Conservation (phyloP, 495 filamentous ascomycete species). For the Lophiostoma macrostomum region DNA sequence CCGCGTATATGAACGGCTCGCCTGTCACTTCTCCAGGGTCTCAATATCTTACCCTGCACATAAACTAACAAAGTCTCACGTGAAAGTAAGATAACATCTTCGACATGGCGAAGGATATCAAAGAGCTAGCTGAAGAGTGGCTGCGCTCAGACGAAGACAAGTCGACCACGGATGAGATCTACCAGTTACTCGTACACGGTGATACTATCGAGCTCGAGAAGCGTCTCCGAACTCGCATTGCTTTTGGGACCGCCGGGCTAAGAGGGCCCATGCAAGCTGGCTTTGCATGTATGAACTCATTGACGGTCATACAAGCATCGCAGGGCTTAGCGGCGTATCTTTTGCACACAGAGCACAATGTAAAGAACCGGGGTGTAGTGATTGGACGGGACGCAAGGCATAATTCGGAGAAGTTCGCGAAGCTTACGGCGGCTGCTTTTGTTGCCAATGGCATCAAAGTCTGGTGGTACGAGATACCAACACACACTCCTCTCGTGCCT, state of each 20-base stretch:
- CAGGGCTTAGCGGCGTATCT: slow-evolving; percentile 68
- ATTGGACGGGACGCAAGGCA: slow-evolving; percentile 68
- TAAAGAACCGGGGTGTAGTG: slow-evolving; percentile 50
- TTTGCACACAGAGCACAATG: slow-evolving; percentile 40
- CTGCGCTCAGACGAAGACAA: slow-evolving; percentile 63
- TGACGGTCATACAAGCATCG: slow-evolving; percentile 70
- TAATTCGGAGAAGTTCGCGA: slow-evolving; percentile 63
- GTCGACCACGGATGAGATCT: slow-evolving; percentile 58
- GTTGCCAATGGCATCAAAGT: slow-evolving; percentile 59
- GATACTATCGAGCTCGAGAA: slow-evolving; percentile 53
- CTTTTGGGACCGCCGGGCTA: slow-evolving; percentile 70
- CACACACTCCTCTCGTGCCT: slow-evolving; percentile 67
- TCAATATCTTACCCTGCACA: too few species aligned
- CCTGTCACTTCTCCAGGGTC: too few species aligned
- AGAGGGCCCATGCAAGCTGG: slow-evolving; percentile 69
- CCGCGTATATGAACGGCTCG: too few species aligned
- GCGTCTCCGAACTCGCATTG: slow-evolving; percentile 57
- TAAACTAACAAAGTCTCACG: too few species aligned
- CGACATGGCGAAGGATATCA: slow-evolving; percentile 14
- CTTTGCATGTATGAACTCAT: slow-evolving; percentile 65
- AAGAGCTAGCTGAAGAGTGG: slow-evolving; percentile 52
- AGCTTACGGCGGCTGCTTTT: slow-evolving; percentile 64
- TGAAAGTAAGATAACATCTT: too few species aligned
- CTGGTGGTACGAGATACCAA: slow-evolving; percentile 54
- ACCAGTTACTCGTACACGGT: slow-evolving; percentile 49